phyloP scores from a whole-genome alignment of 2,329 filamentous ascomycete species.

The Xylaria sp. region DNA sequence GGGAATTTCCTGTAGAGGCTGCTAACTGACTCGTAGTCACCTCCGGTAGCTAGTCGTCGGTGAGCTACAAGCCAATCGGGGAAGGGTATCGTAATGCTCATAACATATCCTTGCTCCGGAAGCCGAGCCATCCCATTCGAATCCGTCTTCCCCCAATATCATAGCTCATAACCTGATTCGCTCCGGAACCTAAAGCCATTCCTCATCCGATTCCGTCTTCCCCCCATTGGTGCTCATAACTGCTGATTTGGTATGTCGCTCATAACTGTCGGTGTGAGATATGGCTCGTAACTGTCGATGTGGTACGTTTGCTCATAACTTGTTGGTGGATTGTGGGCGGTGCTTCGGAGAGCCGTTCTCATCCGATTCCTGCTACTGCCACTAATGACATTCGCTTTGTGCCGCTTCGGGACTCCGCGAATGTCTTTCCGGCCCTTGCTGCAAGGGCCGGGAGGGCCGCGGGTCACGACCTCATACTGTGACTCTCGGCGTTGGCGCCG shows the following conservation, averaged over 20 bases:
- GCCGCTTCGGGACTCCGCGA: conserved; percentile 36
- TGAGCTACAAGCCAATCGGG: conserved; percentile 11
- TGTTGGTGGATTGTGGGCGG: conserved; percentile 6
- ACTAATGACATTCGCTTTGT: conserved; percentile 32
- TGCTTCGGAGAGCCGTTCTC: conserved; percentile 13
- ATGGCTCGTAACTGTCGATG: too few relatives aligned
- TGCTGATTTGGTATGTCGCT: not conserved
- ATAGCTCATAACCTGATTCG: conserved; percentile 32
- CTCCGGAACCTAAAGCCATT: conserved; percentile 32
- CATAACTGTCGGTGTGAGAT: too few relatives aligned
- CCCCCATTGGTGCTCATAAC: conserved; percentile 30
- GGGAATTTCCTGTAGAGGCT: conserved; percentile 30
- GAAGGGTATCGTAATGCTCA: conserved; percentile 26
- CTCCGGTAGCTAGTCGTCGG: conserved; percentile 32
- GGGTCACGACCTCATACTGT: conserved; percentile 32
- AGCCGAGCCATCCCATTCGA: conserved; percentile 32
- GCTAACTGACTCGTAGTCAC: conserved; percentile 26
- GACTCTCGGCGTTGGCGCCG: conserved; percentile 14
- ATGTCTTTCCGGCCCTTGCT: conserved; percentile 24
- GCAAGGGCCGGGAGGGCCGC: conserved; percentile 12
- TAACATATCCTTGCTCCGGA: conserved; percentile 34
- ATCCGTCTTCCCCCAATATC: conserved; percentile 26
- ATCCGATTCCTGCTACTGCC: conserved; percentile 32
- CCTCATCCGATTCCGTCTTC: conserved; percentile 25
- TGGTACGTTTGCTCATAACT: conserved; percentile 32